Percentiles rank a stretch among this genome's conserved stretches.
Evolutionary conservation across 306 rosid genomes (phyloP).

Genomic region (Cicer cuneatum): DNA sequence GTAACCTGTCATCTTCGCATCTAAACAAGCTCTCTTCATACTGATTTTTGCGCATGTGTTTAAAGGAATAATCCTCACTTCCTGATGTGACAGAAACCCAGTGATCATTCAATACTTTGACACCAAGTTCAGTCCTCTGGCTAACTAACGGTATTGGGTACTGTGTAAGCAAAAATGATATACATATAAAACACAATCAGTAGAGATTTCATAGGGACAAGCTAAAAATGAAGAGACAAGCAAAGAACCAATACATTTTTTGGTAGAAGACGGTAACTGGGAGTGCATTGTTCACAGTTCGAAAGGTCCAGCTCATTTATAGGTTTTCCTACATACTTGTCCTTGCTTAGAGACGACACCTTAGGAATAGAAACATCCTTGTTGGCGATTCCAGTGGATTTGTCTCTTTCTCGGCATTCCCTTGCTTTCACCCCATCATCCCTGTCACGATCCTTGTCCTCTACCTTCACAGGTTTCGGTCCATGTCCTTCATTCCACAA

Average conservation of each 20-base stretch:
- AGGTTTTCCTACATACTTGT: slow-evolving; percentile 85
- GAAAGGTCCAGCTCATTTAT: slow-evolving; percentile 97
- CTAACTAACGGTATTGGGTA: slow-evolving; percentile 84
- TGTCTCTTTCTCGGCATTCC: slow-evolving; percentile 81
- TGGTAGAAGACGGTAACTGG: slow-evolving; percentile 95
- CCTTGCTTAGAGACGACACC: slow-evolving; percentile 79
- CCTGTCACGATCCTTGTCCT: slow-evolving; percentile 76
- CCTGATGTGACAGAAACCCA: slow-evolving; percentile 99
- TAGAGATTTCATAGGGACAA: slow-evolving; percentile 32
- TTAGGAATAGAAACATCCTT: slow-evolving; percentile 77
- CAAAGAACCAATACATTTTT: slow-evolving; percentile 65
- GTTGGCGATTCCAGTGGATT: slow-evolving; percentile 53
- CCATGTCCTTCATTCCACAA: slow-evolving; percentile 65
- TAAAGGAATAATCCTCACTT: slow-evolving; percentile 98
- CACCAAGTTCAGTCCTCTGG: slow-evolving; percentile 87
- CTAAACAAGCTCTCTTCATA: slow-evolving; percentile 97
- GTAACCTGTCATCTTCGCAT: slow-evolving; percentile 98
- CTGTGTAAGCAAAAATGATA: slow-evolving; percentile 53
- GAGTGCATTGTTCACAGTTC: slow-evolving; percentile 91
- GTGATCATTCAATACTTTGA: slow-evolving; percentile 84
- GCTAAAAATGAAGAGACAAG: slow-evolving; percentile 24
- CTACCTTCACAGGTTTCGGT: slow-evolving; percentile 70
- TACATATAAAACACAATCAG: slow-evolving; percentile 34
- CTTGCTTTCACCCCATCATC: slow-evolving; percentile 81
- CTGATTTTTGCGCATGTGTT: slow-evolving; percentile 99